phyloP scores from a whole-genome alignment of 768 basidiomycete genomes.

The Calvatia gigantea region DNA sequence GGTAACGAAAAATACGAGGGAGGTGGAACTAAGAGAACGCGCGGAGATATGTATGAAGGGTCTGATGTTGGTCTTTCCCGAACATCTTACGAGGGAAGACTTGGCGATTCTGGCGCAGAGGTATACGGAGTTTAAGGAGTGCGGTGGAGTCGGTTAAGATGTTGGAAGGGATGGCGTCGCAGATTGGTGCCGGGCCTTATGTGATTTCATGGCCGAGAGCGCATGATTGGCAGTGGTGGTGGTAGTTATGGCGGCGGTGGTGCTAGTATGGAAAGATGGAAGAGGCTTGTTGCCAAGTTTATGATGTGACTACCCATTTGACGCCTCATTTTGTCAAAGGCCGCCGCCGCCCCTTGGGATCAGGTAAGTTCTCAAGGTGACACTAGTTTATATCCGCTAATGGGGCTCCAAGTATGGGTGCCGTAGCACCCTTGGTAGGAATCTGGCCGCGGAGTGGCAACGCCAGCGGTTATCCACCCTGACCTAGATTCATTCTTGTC shows the following conservation, averaged over 20 bases:
- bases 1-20: conserved; percentile 18
- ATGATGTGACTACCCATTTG: neutral
- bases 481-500: too few species aligned
- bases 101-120: conserved; percentile 15
- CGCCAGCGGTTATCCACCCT: too few species aligned
- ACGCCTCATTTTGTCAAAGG: too few species aligned
- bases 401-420: too few species aligned
- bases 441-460: too few species aligned
- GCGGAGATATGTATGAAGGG: conserved; percentile 28
- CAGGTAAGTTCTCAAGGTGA: too few species aligned
- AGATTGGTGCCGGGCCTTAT: conserved; percentile 18
- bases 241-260: neutral
- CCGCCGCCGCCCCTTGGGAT: too few species aligned
- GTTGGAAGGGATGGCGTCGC: conserved; percentile 16
- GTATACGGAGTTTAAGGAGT: conserved; percentile 20
- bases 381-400: too few species aligned
- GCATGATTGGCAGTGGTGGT: neutral
- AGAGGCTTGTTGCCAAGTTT: neutral
- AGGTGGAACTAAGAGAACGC: conserved; percentile 23
- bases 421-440: too few species aligned
- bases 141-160: conserved; percentile 16
- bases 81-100: conserved; percentile 11
- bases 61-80: conserved; percentile 25
- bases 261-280: neutral
- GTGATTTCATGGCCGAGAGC: neutral